Percentiles rank a stretch among this genome's conserved stretches.
These are phyloP conservation scores for Gardenia jasminoides DNA, from an alignment of 257 asterid genomes.

Conservation along the genomic window DNA sequence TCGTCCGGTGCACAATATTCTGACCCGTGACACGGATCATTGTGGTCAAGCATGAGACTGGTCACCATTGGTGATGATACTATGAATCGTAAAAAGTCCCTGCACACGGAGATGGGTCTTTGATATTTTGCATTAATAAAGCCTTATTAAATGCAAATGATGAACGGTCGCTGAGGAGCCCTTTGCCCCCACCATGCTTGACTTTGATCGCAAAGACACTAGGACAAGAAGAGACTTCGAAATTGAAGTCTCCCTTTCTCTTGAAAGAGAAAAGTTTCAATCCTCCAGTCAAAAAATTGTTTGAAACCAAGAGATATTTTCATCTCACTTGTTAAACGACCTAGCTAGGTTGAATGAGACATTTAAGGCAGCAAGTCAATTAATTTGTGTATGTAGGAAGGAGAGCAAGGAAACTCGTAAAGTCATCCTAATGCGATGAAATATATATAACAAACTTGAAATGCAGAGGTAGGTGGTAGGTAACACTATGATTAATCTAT, in stretches of 20 bases:
- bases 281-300: background rate
- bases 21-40: constrained; percentile 23
- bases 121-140: constrained; percentile 29
- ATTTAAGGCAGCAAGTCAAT: background rate
- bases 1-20: background rate
- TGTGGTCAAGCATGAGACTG: constrained; percentile 14
- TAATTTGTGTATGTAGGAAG: too few relatives aligned
- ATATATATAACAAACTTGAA: too few relatives aligned
- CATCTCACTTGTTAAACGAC: background rate
- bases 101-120: constrained; percentile 17
- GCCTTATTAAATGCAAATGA: constrained; percentile 25
- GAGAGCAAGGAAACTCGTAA: background rate
- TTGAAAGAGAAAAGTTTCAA: background rate
- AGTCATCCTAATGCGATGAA: background rate
- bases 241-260: background rate
- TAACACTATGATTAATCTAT: background rate
- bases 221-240: constrained; percentile 9
- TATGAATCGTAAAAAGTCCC: constrained; percentile 11
- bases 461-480: too few relatives aligned
- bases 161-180: constrained; percentile 20
- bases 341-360: background rate
- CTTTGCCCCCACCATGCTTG: constrained; percentile 26
- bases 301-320: constrained; percentile 2
- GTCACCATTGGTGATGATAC: background rate
- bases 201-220: constrained; percentile 11